Evolutionary conservation across 225 moss, liverwort and hornwort species (phyloP).

Genomic region (Polytrichum formosum): DNA sequence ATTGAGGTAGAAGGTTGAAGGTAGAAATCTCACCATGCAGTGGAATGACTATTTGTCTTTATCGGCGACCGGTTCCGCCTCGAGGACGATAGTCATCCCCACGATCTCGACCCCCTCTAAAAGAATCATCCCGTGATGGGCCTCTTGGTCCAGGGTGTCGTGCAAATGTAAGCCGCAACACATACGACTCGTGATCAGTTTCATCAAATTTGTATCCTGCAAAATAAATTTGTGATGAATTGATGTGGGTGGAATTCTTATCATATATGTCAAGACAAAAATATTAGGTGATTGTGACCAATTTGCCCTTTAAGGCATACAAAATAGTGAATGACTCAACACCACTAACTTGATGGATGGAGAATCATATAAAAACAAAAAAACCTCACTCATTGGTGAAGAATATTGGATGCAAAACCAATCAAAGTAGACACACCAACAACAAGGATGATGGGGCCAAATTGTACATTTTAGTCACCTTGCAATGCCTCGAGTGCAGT

Average conservation of each 20-base stretch:
- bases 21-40: not conserved
- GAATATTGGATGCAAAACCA: too few species aligned
- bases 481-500: constrained; percentile 96
- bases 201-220: constrained; percentile 99
- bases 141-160: constrained; percentile 97
- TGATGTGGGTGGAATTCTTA: too few species aligned
- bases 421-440: too few species aligned
- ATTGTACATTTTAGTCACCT: constrained; percentile 37
- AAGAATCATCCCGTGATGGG: constrained; percentile 86
- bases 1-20: too few species aligned
- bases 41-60: constrained; percentile 7
- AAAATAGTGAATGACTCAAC: too few species aligned
- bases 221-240: constrained; percentile 1
- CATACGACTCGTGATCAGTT: constrained; percentile 96
- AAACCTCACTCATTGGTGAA: too few species aligned
- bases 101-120: constrained; percentile 74
- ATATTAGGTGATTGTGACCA: too few species aligned
- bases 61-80: constrained; percentile 46
- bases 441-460: not conserved
- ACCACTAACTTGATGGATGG: too few species aligned
- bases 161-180: constrained; percentile 93
- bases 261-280: too few species aligned
- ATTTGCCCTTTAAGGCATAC: too few species aligned
- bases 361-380: too few species aligned
- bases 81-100: constrained; percentile 55